Percentiles rank a stretch among this genome's conserved stretches.
These are phyloP conservation scores for Rhodotorula diobovata DNA, from an alignment of 768 basidiomycete genomes.

Conservation along the genomic window DNA sequence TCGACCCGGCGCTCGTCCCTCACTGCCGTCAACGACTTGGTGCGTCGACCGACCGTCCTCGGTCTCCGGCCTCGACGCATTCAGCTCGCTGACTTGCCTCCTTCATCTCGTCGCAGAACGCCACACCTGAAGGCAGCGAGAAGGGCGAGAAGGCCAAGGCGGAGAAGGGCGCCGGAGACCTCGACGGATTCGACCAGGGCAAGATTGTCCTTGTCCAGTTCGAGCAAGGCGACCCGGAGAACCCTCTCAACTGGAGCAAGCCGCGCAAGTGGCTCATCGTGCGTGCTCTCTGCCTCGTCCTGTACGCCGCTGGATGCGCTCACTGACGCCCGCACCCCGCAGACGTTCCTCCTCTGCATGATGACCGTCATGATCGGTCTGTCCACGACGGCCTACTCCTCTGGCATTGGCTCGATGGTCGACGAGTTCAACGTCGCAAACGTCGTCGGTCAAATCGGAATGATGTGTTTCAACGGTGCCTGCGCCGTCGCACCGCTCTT, in stretches of 20 bases:
- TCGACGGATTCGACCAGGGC: slow-evolving; percentile 12
- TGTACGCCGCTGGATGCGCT: neutral
- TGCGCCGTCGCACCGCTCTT: slow-evolving; percentile 34
- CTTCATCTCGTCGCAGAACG: neutral
- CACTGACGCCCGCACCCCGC: neutral
- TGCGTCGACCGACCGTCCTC: neutral
- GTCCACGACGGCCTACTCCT: slow-evolving; percentile 38
- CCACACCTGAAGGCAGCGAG: neutral
- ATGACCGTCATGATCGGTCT: slow-evolving; percentile 41
- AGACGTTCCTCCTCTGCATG: slow-evolving; percentile 30
- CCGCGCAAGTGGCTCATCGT: slow-evolving; percentile 29
- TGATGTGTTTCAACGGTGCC: slow-evolving; percentile 24
- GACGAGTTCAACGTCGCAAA: slow-evolving; percentile 36
- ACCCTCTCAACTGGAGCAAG: slow-evolving; percentile 30
- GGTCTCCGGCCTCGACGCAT: no score
- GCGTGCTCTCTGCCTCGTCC: neutral
- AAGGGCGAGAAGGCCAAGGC: slow-evolving; percentile 1
- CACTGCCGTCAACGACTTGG: slow-evolving; percentile 3
- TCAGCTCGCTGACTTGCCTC: neutral
- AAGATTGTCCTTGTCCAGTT: slow-evolving; percentile 41
- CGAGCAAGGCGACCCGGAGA: slow-evolving; percentile 41
- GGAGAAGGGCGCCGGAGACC: neutral
- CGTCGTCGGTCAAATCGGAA: slow-evolving; percentile 39
- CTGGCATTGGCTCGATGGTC: slow-evolving; percentile 31
- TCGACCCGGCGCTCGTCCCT: slow-evolving; percentile 29